Conservation (phyloP, 805 yeast species). For the Starmerella sirachaensis region DNA sequence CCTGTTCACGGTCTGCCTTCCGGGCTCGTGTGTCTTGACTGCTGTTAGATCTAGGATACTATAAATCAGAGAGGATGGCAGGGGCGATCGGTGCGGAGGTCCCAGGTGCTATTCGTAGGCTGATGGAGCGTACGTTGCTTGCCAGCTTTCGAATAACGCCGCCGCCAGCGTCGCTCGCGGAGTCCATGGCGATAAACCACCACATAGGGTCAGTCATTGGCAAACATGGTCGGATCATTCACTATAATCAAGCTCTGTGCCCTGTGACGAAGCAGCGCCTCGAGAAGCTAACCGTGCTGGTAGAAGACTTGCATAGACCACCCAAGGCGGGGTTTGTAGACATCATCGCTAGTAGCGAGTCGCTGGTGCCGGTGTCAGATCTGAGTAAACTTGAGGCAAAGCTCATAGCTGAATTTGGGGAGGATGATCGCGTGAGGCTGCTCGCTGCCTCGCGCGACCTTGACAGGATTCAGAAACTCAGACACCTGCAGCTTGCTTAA, state of each 20-base stretch:
- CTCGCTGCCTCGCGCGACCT: constrained; percentile 8
- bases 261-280: constrained; percentile 28
- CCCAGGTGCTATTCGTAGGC: constrained; percentile 9
- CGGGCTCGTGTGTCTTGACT: background rate
- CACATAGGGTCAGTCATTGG: constrained; percentile 13
- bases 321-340: constrained; percentile 2
- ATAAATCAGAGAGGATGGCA: too few relatives aligned
- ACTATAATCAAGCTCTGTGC: constrained; percentile 25
- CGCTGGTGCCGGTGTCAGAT: constrained; percentile 1
- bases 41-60: too few relatives aligned
- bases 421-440: constrained; percentile 4
- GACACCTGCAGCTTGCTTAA: constrained; percentile 3
- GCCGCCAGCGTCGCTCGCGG: constrained; percentile 19
- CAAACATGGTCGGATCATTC: constrained; percentile 21
- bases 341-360: constrained; percentile 6
- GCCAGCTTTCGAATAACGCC: constrained; percentile 20
- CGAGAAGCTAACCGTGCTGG: constrained; percentile 21
- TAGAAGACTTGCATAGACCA: constrained; percentile 21
- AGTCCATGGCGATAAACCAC: constrained; percentile 15
- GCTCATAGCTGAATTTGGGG: constrained; percentile 1
- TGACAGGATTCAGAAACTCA: constrained; percentile 3
- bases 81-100: background rate
- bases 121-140: constrained; percentile 18
- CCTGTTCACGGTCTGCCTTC: background rate
- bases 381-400: constrained; percentile 12